A percentile compares a stretch with the other conserved stretches of the same genome.
Conservation (phyloP, 2,329 filamentous ascomycete species). For the Aspergillus sp. region DNA sequence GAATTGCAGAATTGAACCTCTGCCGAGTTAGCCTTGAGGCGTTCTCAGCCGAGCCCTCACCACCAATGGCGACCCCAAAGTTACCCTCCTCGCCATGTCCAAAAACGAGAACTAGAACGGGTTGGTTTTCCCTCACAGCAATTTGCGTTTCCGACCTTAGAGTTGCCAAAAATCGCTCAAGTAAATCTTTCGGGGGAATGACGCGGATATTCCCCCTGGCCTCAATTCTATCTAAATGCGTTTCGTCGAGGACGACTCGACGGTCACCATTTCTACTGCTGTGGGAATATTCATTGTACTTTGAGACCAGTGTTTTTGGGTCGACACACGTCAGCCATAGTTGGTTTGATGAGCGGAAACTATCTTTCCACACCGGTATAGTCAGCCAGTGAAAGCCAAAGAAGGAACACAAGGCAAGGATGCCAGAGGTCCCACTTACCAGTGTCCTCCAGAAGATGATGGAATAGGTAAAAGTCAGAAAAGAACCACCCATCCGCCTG, state of each 20-base stretch:
- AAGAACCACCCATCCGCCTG: background rate
- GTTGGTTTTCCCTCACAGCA: background rate
- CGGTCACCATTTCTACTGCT: background rate
- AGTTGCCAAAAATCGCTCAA: background rate
- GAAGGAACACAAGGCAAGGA: background rate
- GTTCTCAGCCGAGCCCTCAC: background rate
- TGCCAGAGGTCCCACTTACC: background rate
- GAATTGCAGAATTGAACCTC: background rate
- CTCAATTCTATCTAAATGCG: background rate
- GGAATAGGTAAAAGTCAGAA: background rate
- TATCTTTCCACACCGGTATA: background rate
- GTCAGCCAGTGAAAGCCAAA: background rate
- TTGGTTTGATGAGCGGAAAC: background rate
- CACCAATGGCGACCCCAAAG: background rate
- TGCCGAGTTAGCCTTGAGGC: background rate
- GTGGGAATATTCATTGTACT: constrained; percentile 3
- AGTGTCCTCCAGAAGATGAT: background rate
- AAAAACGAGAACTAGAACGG: background rate
- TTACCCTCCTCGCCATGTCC: background rate
- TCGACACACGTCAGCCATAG: background rate
- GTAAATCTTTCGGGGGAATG: background rate
- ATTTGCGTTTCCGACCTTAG: background rate
- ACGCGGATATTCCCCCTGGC: background rate
- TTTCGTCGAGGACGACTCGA: background rate
- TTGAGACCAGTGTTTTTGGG: background rate